phyloP scores from a whole-genome alignment of 106 monocot genomes.

The Hemerocallis citrina region DNA sequence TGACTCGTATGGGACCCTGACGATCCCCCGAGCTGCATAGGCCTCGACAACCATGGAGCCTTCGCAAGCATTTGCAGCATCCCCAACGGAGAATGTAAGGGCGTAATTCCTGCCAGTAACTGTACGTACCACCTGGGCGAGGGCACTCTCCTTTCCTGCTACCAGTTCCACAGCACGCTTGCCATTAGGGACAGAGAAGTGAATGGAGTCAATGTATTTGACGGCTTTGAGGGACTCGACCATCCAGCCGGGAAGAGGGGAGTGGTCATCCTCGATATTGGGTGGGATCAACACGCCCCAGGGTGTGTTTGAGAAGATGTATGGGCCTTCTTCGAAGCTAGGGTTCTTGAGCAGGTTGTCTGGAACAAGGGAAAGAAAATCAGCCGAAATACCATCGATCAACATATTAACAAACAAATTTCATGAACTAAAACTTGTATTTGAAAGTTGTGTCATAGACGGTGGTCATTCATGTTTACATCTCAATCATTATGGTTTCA shows the following conservation, averaged over 20 bases:
- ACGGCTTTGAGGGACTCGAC: slow-evolving; percentile 53
- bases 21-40: slow-evolving; percentile 27
- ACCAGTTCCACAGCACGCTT: slow-evolving; percentile 50
- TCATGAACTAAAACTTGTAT: too few relatives aligned
- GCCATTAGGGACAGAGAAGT: slow-evolving; percentile 46
- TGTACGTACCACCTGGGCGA: slow-evolving; percentile 46
- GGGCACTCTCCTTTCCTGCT: slow-evolving; percentile 45
- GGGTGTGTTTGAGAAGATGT: slow-evolving; percentile 31
- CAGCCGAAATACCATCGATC: too few relatives aligned
- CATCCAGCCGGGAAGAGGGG: slow-evolving; percentile 56
- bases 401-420: neutral
- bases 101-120: slow-evolving; percentile 26
- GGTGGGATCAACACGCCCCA: slow-evolving; percentile 55
- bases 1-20: slow-evolving; percentile 49
- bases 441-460: too few relatives aligned
- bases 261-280: slow-evolving; percentile 51
- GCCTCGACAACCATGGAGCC: slow-evolving; percentile 55
- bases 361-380: slow-evolving; percentile 10
- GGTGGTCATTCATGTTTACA: too few relatives aligned
- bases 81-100: slow-evolving; percentile 48
- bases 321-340: slow-evolving; percentile 55
- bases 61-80: slow-evolving; percentile 39
- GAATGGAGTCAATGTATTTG: slow-evolving; percentile 46
- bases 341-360: slow-evolving; percentile 51
- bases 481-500: too few relatives aligned